phyloP scores from a whole-genome alignment of 148 eudicot genomes.

The Oxyria digyna region DNA sequence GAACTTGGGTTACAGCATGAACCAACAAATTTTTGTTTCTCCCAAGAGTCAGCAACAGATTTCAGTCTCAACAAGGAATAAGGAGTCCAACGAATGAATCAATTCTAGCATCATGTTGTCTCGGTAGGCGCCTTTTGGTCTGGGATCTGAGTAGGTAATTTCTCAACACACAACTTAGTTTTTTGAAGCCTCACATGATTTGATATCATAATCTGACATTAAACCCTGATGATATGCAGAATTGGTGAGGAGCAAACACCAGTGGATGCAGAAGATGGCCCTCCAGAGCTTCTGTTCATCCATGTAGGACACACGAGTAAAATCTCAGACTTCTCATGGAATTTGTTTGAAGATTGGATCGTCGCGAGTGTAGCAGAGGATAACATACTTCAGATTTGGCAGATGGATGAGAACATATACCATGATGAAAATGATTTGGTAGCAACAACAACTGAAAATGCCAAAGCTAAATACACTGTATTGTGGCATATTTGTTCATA shows the following conservation, averaged over 20 bases:
- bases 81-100: conserved; percentile 87
- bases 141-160: conserved; percentile 98
- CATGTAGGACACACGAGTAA: conserved; percentile 93
- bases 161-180: background rate
- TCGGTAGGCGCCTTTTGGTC: conserved; percentile 88
- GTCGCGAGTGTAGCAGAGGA: conserved; percentile 88
- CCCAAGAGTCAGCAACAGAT: conserved; percentile 23
- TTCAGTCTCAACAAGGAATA: conserved; percentile 12
- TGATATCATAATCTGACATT: background rate
- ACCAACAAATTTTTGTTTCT: conserved; percentile 33
- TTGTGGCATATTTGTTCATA: background rate
- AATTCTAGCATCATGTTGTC: conserved; percentile 85
- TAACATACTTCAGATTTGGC: conserved; percentile 89
- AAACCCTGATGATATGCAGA: conserved; percentile 19
- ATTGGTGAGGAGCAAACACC: conserved; percentile 60
- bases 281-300: conserved; percentile 79
- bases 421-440: conserved; percentile 64
- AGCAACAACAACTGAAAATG: conserved; percentile 33
- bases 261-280: conserved; percentile 88
- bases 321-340: conserved; percentile 94
- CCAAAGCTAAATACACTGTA: conserved; percentile 12
- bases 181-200: no score
- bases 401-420: conserved; percentile 88
- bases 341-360: conserved; percentile 81
- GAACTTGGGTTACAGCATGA: conserved; percentile 15